Base-by-base conservation (phyloP, 345 rosid species). In the Psidium guajava region DNA sequence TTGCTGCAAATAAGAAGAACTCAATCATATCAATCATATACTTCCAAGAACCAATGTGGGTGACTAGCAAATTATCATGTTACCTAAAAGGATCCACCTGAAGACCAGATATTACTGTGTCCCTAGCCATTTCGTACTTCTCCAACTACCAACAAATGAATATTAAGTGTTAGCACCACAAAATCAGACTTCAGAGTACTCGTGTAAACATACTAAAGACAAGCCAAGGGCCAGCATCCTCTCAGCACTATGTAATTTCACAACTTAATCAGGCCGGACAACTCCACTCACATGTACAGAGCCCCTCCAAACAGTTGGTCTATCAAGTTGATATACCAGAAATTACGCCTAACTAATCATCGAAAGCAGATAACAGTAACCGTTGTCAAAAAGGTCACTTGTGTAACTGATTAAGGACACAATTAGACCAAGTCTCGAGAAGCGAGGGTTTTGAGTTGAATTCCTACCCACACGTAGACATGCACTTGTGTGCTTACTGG, bases 1-100 rank as follows among this genome's bases (percentile, higher is more conserved):
- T 93, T 91, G 91, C 99, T 97, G 89, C 90, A 95, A 80, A 88
- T 55, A 52, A n/a, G 42, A 58, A 82, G 24, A 82, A 82, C 83
- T 82, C 49, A 4, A 69, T 69, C 9, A 16, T 69, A 69, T 32
- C 44, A 32, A 69, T 69, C 80, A 36, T 69, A 21, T 69, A 42
- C 25, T 69, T 69, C 80, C 80, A 69, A 36, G 25, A 69, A 69
- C 80, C 47, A 36, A 18, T 36, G 80, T 36, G 80, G 80, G 80
- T 18, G 80, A 69, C 47, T 18, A 69, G 80, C 47, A 69, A 36
- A 69, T 36, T 69, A 18, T 36, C 54, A 82, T 18, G 55, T 82
- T 82, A 82, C 99, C 98, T 94, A 85, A 89, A 92, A 80, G 99
- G 98, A 89, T 95, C 98, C 84, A 94, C 87, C 89, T 95, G 98